Percentiles rank a stretch among this genome's conserved stretches.
Conservation (phyloP, 1,284 basidiomycete genomes). For the Cutaneotrichosporon spelunceum region DNA sequence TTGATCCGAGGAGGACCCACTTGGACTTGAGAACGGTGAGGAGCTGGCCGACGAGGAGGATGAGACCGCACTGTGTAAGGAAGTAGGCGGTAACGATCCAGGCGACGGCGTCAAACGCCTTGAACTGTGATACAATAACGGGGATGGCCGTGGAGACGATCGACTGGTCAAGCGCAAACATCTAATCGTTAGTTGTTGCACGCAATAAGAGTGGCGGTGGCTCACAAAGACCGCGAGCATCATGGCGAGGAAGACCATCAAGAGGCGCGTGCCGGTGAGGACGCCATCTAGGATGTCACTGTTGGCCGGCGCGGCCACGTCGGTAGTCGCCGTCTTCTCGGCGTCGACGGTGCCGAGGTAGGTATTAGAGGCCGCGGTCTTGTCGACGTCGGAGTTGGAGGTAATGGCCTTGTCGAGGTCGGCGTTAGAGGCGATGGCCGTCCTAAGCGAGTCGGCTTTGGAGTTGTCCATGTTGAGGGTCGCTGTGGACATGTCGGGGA, state of each 20-base stretch:
- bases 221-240: slow-evolving; percentile 48
- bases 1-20: slow-evolving; percentile 53
- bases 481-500: background rate
- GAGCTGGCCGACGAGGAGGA: slow-evolving; percentile 52
- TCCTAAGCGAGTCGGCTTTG: background rate
- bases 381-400: background rate
- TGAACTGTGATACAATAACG: slow-evolving; percentile 54
- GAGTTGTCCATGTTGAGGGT: slow-evolving; percentile 3
- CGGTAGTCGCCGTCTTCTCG: background rate
- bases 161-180: slow-evolving; percentile 39
- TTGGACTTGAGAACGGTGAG: slow-evolving; percentile 53
- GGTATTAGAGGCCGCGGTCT: too few relatives aligned
- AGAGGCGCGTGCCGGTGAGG: slow-evolving; percentile 31
- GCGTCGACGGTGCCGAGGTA: background rate
- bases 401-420: background rate
- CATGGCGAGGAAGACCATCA: slow-evolving; percentile 38
- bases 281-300: slow-evolving; percentile 17
- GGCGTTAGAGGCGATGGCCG: background rate
- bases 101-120: slow-evolving; percentile 49
- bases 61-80: slow-evolving; percentile 50
- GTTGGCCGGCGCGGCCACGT: background rate
- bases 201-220: slow-evolving; percentile 9
- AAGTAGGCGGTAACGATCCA: slow-evolving; percentile 56
- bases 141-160: slow-evolving; percentile 54
- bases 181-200: slow-evolving; percentile 18